Evolutionary conservation across 108 stramenopile genomes (phyloP), one percentile per base, ranked within the genome.

Genomic region (Stephanodiscus minutulus): DNA sequence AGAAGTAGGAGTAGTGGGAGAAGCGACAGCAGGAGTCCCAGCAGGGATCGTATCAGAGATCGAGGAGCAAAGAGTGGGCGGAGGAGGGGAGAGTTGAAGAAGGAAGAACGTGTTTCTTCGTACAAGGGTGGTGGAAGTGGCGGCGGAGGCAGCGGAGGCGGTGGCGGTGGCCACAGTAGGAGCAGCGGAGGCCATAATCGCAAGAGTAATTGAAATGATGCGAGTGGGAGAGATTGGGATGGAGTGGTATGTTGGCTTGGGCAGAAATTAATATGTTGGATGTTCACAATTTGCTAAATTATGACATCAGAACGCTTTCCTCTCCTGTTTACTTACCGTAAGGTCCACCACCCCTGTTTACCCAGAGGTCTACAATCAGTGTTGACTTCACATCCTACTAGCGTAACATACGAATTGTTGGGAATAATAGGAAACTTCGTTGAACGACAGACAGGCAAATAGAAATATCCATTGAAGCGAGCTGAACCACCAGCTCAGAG

Each of bases 1-100:
- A 57, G 29, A 21, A 28, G 27, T 43, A 57, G 11, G 2, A 58
- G 59, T 24, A 68, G 41, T 0, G 22, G 31, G 47, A 55, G 64
- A 13, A 64, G 64, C 35, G 29, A 17, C 44, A 52, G 64, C 64
- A 52, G 64, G 31, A 52, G 64, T 28, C 64, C 4, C 18, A 64
- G 64, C 50, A 49, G 17, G 17, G 53, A 55, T 64, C 63, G 44
- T 20, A 61, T 0, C 43, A 44, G 43, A 3, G 43, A 44, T 44
- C 55, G 10, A 0, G 55, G 27, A 17, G 10, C 8, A 11, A 56
- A 28, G 11, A 56, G 13, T 13, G 10, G 5, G 1, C 31, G 7
- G 29, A 31, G 17, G 27, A 56, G 29, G 13, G 27, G 29, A 2
- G 55, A 29, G 2, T 7, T 1, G 25, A 53, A 53, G 17, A 56